Percentiles rank a stretch among this genome's conserved stretches.
Evolutionary conservation across 768 basidiomycete species (phyloP).

Genomic region (Crucibulum laeve): DNA sequence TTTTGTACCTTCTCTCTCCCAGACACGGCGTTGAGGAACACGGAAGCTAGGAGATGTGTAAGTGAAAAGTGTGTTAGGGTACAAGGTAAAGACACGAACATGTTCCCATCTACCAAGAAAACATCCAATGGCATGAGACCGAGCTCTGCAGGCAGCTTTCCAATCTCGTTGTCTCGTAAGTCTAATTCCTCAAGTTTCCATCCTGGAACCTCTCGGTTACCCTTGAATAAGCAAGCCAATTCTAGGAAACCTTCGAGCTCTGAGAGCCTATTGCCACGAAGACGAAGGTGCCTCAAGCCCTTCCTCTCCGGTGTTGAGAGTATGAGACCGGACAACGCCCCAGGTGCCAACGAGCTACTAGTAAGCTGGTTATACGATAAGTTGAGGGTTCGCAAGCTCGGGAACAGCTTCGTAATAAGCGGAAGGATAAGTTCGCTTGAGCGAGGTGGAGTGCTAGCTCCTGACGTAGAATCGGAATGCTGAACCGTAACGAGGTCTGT

Average conservation of each 20-base stretch:
- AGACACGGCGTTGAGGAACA: slow-evolving; percentile 73
- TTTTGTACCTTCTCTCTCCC: slow-evolving; percentile 86
- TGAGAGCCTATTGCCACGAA: slow-evolving; percentile 66
- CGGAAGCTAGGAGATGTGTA: slow-evolving; percentile 53
- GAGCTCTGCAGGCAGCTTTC: slow-evolving; percentile 61
- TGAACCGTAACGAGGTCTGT: slow-evolving; percentile 52
- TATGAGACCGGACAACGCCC: slow-evolving; percentile 45
- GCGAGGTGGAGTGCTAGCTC: slow-evolving; percentile 33
- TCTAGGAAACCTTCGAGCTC: slow-evolving; percentile 59
- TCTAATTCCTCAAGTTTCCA: slow-evolving; percentile 86
- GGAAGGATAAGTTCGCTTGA: slow-evolving; percentile 53
- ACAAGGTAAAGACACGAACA: slow-evolving; percentile 37
- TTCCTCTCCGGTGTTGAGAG: slow-evolving; percentile 40
- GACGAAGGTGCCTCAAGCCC: slow-evolving; percentile 60
- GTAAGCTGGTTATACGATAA: slow-evolving; percentile 73
- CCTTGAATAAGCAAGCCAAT: slow-evolving; percentile 62
- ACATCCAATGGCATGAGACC: slow-evolving; percentile 77
- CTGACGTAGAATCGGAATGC: slow-evolving; percentile 25
- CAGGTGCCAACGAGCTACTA: slow-evolving; percentile 42
- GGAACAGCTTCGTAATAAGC: slow-evolving; percentile 63
- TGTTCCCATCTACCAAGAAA: slow-evolving; percentile 80
- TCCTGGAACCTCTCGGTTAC: slow-evolving; percentile 52
- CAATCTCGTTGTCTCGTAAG: slow-evolving; percentile 77
- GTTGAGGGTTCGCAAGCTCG: slow-evolving; percentile 63
- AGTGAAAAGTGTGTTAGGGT: neutral